Evolutionary conservation across 495 filamentous ascomycete species (phyloP), one percentile per base, ranked within the genome.

Genomic region (Niebla homalea): DNA sequence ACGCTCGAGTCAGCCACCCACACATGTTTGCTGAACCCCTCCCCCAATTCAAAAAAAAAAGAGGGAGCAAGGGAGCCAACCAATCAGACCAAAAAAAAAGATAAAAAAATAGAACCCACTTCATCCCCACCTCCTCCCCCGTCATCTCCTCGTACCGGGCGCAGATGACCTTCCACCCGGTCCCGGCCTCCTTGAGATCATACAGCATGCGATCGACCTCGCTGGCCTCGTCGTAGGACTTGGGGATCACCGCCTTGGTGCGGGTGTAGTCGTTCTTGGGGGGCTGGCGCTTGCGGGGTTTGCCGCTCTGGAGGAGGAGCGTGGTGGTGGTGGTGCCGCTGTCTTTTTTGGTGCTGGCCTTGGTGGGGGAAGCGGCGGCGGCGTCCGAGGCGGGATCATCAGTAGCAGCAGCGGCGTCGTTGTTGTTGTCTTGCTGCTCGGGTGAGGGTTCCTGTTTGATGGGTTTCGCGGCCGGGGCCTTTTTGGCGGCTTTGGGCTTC

Each of bases 181-280:
- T 19, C 2, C 57, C 57, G 3, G 44, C 20, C 16, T 50, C 40
- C 41, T 57, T 59, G 47, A 59, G 51, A 4, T 42, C 15, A 35
- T 51, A 32, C 8, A 61, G 43, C 50, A 51, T 54, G n/a, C 46
- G 52, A 20, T 61, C 59, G 3, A 53, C 53, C 10, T 49, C 26
- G 18, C 41, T 48, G 2, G 57, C 57, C 0, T 49, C 38, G 0
- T 52, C 49, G 52, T 49, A 58, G 0, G 52, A 54, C 5, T 7
- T 35, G 2, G 55, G 55, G 22, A 58, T 49, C 29, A 32, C 14
- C 2, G 29, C 29, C 14, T 32, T 32, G 0, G 20, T 19, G 16
- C 54, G 50, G 19, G 40, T 25, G 16, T n/a, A n/a, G n/a, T 26
- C 48, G 7, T 37, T 45, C 19, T 50, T 51, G 0, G 47, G 47